These are phyloP conservation scores for Crucibulum laeve DNA, from an alignment of 768 basidiomycete genomes.

Conservation along the genomic window DNA sequence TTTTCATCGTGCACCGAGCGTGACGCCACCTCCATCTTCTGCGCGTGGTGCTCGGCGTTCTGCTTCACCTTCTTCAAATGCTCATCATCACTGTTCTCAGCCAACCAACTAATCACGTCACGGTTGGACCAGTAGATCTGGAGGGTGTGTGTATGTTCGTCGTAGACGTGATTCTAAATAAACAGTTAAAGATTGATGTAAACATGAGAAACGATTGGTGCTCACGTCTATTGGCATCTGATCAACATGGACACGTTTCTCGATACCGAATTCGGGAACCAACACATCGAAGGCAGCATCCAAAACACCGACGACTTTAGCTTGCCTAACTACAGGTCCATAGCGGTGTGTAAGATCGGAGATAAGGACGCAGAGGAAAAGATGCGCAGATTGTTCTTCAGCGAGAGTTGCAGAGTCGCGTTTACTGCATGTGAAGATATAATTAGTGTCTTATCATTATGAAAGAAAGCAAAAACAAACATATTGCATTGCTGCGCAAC, in stretches of 20 bases:
- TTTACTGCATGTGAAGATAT: constrained; percentile 47
- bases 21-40: constrained; percentile 88
- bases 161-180: constrained; percentile 88
- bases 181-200: background rate
- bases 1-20: constrained; percentile 84
- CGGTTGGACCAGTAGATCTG: constrained; percentile 95
- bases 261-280: constrained; percentile 95
- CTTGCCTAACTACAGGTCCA: constrained; percentile 92
- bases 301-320: constrained; percentile 93
- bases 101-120: constrained; percentile 93
- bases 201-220: constrained; percentile 3
- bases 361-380: constrained; percentile 93
- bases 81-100: constrained; percentile 94
- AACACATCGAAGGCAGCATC: constrained; percentile 97
- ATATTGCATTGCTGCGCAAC: constrained; percentile 98
- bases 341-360: constrained; percentile 92
- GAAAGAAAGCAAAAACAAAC: constrained; percentile 37
- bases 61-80: constrained; percentile 93
- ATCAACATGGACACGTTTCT: constrained; percentile 97
- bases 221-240: constrained; percentile 97
- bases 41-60: constrained; percentile 84
- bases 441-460: constrained; percentile 4
- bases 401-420: constrained; percentile 88
- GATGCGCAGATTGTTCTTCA: constrained; percentile 93
- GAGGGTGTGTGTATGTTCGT: constrained; percentile 89